Base-by-base conservation (phyloP, 2,329 filamentous ascomycete genomes). In the Ophiostoma australiae region DNA sequence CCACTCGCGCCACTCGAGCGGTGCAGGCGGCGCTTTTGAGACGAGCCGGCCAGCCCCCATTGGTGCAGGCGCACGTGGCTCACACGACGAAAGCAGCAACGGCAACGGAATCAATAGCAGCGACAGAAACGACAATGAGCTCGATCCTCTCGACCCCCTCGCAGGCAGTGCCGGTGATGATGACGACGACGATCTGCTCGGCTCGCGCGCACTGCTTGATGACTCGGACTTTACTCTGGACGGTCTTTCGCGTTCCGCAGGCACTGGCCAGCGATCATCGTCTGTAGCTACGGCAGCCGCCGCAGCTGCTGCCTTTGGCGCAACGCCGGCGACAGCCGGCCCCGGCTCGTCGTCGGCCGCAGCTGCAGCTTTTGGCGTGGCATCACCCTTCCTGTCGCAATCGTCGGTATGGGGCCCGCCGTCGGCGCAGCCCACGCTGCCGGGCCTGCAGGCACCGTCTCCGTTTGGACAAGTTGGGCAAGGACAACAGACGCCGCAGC, bases 151-250 rank as follows among this genome's bases (percentile, higher is more conserved):
- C 6, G 61, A 65, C 5, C 31, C 31, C 4, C 31, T 35, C 20
- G 7, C n/a, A 10, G 61, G 7, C 31, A 31, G 41, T 13, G 39
- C 23, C 55, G 55, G 35, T 4, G 66, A 27, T 27, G 37, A 48
- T 23, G 67, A 68, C 27, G 67, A 52, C 27, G 41, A 52, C 23
- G 41, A 68, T 73, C 93, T 95, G 76, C 84, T 99, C 35, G 95
- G 95, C 17, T 98, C 94, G 79, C 94, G 93, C 76, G 95, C 93
- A 17, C 83, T 99, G 15, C 83, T 98, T 67, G 90, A 90, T 73
- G 93, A 96, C 77, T 44, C 37, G 66, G 66, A 67, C 63, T 39
- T 66, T 39, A 23, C 35, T 3, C 63, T 66, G 7, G 63, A 41
- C 8, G 63, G 35, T 1, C 33, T 65, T 7, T 41, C 35, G 65